Percentiles rank a stretch among this genome's conserved stretches.
These are phyloP conservation scores for Macadamia tetraphylla DNA, from an alignment of 164 flowering plant genomes.

Conservation along the genomic window DNA sequence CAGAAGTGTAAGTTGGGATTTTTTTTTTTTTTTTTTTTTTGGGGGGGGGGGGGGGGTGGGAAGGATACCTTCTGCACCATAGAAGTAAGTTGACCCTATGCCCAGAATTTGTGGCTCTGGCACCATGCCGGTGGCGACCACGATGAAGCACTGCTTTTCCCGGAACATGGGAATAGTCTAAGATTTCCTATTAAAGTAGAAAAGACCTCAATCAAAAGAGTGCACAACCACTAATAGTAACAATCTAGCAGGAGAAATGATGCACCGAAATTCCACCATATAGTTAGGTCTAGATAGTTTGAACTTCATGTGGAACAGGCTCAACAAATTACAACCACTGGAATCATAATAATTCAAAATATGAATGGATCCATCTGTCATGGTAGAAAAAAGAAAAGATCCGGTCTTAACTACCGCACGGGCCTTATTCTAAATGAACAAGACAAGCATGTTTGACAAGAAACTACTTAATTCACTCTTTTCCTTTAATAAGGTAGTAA, in stretches of 20 bases:
- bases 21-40: too few relatives aligned
- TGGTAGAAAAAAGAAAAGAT: too few relatives aligned
- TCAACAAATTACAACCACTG: too few relatives aligned
- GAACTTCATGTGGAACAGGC: too few relatives aligned
- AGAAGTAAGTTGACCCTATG: slow-evolving; percentile 71
- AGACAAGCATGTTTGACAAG: too few relatives aligned
- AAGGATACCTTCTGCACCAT: slow-evolving; percentile 91
- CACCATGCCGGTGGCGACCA: slow-evolving; percentile 98
- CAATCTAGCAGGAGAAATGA: not conserved
- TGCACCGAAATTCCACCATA: not conserved
- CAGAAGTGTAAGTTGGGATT: not conserved
- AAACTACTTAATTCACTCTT: too few relatives aligned
- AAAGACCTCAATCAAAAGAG: slow-evolving; percentile 13
- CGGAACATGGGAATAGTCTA: slow-evolving; percentile 78
- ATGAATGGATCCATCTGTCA: too few relatives aligned
- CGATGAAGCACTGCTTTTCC: slow-evolving; percentile 91
- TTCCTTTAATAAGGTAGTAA: too few relatives aligned
- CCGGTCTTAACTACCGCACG: too few relatives aligned
- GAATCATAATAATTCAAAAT: too few relatives aligned
- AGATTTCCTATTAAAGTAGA: slow-evolving; percentile 49
- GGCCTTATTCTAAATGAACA: too few relatives aligned
- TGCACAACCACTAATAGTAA: not conserved
- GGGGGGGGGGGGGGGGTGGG: not conserved
- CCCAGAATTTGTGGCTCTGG: slow-evolving; percentile 81
- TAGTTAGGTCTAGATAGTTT: too few relatives aligned